phyloP scores from a whole-genome alignment of 179 eudicot species.

The Carnegiea gigantea region DNA sequence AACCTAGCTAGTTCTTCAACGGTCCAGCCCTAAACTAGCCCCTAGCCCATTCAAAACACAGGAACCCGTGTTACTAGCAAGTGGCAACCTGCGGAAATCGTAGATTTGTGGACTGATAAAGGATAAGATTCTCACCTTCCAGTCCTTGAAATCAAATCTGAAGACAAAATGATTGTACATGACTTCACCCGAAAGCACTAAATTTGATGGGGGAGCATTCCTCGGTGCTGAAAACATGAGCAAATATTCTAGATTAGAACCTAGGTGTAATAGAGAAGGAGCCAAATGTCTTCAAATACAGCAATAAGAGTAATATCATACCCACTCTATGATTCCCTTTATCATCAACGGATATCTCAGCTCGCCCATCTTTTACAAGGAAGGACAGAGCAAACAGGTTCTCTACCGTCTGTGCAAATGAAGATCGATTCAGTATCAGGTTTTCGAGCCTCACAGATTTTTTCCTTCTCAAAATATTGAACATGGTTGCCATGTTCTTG shows the following conservation, averaged over 20 bases:
- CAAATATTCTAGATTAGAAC: background rate
- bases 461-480: slow-evolving; percentile 39
- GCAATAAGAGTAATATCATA: slow-evolving; percentile 24
- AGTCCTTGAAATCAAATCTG: slow-evolving; percentile 39
- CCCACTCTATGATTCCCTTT: slow-evolving; percentile 48
- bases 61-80: background rate
- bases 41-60: no score
- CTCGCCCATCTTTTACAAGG: slow-evolving; percentile 61
- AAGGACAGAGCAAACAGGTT: slow-evolving; percentile 64
- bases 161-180: slow-evolving; percentile 36
- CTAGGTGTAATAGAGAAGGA: background rate
- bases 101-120: background rate
- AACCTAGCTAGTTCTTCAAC: background rate
- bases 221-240: slow-evolving; percentile 30
- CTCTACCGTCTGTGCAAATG: slow-evolving; percentile 67
- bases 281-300: background rate
- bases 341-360: slow-evolving; percentile 34
- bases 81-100: background rate
- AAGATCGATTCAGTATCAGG: slow-evolving; percentile 45
- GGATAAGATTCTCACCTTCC: slow-evolving; percentile 29
- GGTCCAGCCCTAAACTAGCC: no score
- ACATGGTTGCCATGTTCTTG: slow-evolving; percentile 50
- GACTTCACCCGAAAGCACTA: slow-evolving; percentile 29
- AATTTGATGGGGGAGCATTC: slow-evolving; percentile 30
- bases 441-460: slow-evolving; percentile 42